Percentiles rank a stretch among this genome's conserved stretches.
These are phyloP conservation scores for Rhizophlyctis rosea DNA, from an alignment of 192 early-diverging fungal genomes.

Conservation along the genomic window DNA sequence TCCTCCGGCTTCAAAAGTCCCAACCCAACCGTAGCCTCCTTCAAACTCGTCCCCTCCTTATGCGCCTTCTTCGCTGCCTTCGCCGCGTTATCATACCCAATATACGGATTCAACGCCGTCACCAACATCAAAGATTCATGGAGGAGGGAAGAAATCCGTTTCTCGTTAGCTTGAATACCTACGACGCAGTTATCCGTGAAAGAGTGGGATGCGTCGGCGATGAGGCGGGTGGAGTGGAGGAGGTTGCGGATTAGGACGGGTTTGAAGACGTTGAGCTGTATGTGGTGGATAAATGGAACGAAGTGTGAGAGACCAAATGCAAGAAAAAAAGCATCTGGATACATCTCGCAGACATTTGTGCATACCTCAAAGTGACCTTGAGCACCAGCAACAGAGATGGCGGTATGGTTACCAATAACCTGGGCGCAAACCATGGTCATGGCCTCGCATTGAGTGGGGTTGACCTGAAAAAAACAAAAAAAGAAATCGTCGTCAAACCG, in stretches of 20 bases:
- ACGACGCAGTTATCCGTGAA: conserved; percentile 96
- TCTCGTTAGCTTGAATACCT: conserved; percentile 92
- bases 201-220: conserved; percentile 81
- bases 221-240: conserved; percentile 86
- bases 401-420: conserved; percentile 97
- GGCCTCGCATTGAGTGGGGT: conserved; percentile 99
- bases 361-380: conserved; percentile 95
- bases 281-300: background rate
- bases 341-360: background rate
- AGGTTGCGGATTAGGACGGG: conserved; percentile 99
- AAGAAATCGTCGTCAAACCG: too few species aligned
- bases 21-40: conserved; percentile 88
- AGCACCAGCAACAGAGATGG: conserved; percentile 86
- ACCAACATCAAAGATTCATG: conserved; percentile 97
- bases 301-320: background rate
- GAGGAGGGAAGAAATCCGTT: conserved; percentile 81
- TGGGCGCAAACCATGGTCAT: conserved; percentile 99
- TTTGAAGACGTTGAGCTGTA: conserved; percentile 97
- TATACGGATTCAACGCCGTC: conserved; percentile 96
- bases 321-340: background rate
- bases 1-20: conserved; percentile 84
- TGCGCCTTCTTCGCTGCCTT: conserved; percentile 97
- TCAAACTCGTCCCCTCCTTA: conserved; percentile 84
- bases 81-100: conserved; percentile 85
- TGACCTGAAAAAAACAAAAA: conserved; percentile 54